These are phyloP conservation scores for Apiospora saccharicola DNA, from an alignment of 2,329 filamentous ascomycete genomes.

Conservation along the genomic window DNA sequence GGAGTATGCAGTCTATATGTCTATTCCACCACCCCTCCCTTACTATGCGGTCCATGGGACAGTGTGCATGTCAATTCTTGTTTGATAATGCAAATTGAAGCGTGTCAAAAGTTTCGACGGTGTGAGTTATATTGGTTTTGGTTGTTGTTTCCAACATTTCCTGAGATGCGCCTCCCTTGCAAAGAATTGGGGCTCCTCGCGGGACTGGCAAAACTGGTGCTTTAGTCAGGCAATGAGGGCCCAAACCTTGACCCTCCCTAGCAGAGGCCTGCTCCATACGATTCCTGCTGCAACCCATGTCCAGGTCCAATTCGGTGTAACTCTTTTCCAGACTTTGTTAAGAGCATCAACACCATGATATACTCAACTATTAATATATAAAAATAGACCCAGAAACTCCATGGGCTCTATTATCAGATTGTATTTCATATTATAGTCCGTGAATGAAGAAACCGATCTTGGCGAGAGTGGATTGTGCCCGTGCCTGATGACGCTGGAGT, in stretches of 20 bases:
- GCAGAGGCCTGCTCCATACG: constrained; percentile 19
- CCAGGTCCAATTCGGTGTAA: background rate
- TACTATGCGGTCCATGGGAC: background rate
- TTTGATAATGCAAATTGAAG: background rate
- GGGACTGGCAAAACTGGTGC: constrained; percentile 2
- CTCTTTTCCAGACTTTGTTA: background rate
- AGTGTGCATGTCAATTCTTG: background rate
- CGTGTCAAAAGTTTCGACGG: too few species aligned
- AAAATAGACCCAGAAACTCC: too few species aligned
- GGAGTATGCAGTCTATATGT: background rate
- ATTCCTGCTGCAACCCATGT: constrained; percentile 7
- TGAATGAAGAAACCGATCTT: too few species aligned
- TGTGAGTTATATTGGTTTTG: background rate
- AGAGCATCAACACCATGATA: background rate
- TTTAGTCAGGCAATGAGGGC: constrained; percentile 19
- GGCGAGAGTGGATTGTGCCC: background rate
- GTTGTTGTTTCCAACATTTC: constrained; percentile 1
- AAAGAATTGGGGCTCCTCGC: constrained; percentile 12
- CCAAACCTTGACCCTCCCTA: constrained; percentile 17
- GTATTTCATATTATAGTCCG: background rate
- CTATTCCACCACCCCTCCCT: background rate
- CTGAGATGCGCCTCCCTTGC: background rate
- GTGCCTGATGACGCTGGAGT: background rate
- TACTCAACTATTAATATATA: background rate
- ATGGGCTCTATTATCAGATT: background rate